Percentiles rank a stretch among this genome's conserved stretches.
phyloP scores from a whole-genome alignment of 169 alveolate genomes.

The Pseudocohnilembus persalinus region DNA sequence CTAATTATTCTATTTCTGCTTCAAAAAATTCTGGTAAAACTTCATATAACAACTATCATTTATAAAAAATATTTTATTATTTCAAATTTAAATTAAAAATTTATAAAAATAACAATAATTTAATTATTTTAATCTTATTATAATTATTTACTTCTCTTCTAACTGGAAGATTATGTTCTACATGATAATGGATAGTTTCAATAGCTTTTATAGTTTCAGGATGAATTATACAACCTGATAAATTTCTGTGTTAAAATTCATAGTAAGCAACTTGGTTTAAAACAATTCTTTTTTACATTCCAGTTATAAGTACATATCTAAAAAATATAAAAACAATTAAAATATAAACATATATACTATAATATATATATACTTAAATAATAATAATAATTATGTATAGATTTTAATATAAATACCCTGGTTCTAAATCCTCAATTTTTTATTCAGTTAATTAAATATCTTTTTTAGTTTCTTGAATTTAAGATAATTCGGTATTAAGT shows the following conservation, averaged over 20 bases:
- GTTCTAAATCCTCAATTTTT: constrained; percentile 41
- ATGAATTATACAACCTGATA: constrained; percentile 56
- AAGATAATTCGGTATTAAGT: constrained; percentile 3
- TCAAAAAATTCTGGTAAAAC: constrained; percentile 65
- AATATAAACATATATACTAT: neutral
- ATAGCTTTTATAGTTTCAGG: constrained; percentile 64
- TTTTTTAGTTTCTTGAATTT: constrained; percentile 19
- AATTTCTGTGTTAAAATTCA: constrained; percentile 46
- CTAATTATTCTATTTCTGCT: constrained; percentile 59
- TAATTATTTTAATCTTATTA: neutral
- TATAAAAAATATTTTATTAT: neutral
- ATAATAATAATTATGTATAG: no score
- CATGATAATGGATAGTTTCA: constrained; percentile 63
- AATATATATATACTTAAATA: constrained; percentile 10
- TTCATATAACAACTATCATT: constrained; percentile 48
- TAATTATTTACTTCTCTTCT: constrained; percentile 47
- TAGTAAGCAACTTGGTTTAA: constrained; percentile 56
- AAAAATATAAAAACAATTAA: no score
- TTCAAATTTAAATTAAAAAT: neutral
- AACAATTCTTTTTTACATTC: constrained; percentile 39
- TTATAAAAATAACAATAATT: neutral
- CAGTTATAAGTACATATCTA: constrained; percentile 14
- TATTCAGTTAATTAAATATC: constrained; percentile 29
- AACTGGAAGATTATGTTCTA: constrained; percentile 64
- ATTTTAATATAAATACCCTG: constrained; percentile 31